Conservation (phyloP, 116 monocot species). For the Cymodocea nodosa region DNA sequence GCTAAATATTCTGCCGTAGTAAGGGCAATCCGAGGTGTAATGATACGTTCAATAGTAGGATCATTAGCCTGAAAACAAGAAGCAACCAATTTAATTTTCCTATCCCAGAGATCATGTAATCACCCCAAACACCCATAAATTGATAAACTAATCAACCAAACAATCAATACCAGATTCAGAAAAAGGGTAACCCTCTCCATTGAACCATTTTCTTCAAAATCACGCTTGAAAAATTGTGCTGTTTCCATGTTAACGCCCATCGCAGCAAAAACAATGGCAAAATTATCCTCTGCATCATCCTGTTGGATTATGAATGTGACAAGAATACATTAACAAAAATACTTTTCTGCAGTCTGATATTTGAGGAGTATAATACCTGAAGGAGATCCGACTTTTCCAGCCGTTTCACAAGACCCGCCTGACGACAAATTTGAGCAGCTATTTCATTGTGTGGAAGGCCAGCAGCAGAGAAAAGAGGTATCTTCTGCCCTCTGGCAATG, state of each 20-base stretch:
- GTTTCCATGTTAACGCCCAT: conserved; percentile 99
- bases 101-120: not conserved
- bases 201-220: conserved; percentile 99
- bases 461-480: conserved; percentile 95
- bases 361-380: conserved; percentile 34
- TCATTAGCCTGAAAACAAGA: conserved; percentile 83
- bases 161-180: conserved; percentile 71
- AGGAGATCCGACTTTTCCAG: conserved; percentile 70
- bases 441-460: conserved; percentile 99
- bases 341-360: not conserved
- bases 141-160: not conserved
- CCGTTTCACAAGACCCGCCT: conserved; percentile 97
- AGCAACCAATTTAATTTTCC: not conserved
- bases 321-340: not conserved
- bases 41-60: conserved; percentile 99
- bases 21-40: conserved; percentile 95
- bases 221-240: conserved; percentile 99
- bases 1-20: conserved; percentile 99
- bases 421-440: conserved; percentile 99
- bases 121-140: conserved; percentile 1
- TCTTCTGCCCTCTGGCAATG: conserved; percentile 98
- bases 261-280: conserved; percentile 99
- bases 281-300: conserved; percentile 93
- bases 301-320: conserved; percentile 10
- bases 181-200: conserved; percentile 99